Conservation (phyloP, 2,329 filamentous ascomycete genomes). For the Ophiostoma populinum region DNA sequence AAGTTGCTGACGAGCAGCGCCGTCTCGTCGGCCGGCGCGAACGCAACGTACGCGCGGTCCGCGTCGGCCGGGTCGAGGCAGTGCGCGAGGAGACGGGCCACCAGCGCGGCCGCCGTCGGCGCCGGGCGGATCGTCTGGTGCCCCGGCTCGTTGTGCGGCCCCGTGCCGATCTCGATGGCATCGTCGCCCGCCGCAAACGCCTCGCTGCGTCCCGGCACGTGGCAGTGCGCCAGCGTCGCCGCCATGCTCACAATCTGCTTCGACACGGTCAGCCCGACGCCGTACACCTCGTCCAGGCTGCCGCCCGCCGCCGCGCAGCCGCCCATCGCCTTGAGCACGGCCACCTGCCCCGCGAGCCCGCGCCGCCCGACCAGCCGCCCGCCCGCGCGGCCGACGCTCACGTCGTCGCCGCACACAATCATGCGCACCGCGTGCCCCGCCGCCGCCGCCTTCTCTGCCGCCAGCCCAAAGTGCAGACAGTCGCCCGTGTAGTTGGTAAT, state of each 20-base stretch:
- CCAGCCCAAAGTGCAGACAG: slow-evolving; percentile 43
- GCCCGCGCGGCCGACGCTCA: slow-evolving; percentile 41
- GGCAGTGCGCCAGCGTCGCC: slow-evolving; percentile 42
- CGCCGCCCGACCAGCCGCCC: slow-evolving; percentile 42
- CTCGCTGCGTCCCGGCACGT: slow-evolving; percentile 34
- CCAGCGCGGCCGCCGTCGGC: slow-evolving; percentile 29
- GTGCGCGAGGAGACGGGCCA: slow-evolving; percentile 40
- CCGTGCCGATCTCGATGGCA: slow-evolving; percentile 47
- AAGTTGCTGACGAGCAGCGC: slow-evolving; percentile 41
- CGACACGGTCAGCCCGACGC: slow-evolving; percentile 31
- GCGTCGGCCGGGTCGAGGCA: slow-evolving; percentile 39
- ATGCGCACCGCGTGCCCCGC: slow-evolving; percentile 35
- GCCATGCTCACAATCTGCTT: slow-evolving; percentile 37
- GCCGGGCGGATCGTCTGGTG: slow-evolving; percentile 37
- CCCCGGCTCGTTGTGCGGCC: slow-evolving; percentile 50
- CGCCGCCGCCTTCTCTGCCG: slow-evolving; percentile 38
- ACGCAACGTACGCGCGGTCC: slow-evolving; percentile 31
- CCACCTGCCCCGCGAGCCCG: slow-evolving; percentile 43
- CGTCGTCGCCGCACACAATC: slow-evolving; percentile 47
- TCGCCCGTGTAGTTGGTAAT: slow-evolving; percentile 51
- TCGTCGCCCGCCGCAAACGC: slow-evolving; percentile 29
- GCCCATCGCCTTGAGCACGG: slow-evolving; percentile 40
- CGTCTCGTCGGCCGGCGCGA: slow-evolving; percentile 28
- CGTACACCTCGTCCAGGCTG: slow-evolving; percentile 31
- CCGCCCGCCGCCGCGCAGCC: slow-evolving; percentile 23